Evolutionary conservation across 2,329 filamentous ascomycete species (phyloP).

Genomic region (Davidsoniella neocaledoniae): DNA sequence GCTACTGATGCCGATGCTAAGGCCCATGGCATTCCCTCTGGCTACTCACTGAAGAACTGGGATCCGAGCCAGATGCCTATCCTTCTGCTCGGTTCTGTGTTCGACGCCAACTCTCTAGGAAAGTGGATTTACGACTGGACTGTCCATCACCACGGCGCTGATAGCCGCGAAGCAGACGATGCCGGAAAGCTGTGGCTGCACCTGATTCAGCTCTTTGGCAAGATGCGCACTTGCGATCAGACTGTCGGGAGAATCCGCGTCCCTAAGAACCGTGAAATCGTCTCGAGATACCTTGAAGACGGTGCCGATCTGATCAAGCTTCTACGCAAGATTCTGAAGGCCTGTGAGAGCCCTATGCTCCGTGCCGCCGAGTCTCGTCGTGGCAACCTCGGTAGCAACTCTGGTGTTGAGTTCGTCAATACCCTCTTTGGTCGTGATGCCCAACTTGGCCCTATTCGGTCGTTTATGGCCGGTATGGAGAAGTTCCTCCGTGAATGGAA

Average conservation of each 20-base stretch:
- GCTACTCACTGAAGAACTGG: conserved; percentile 97
- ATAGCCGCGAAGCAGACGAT: conserved; percentile 72
- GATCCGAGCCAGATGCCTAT: conserved; percentile 89
- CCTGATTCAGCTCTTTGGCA: conserved; percentile 82
- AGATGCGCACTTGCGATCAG: conserved; percentile 82
- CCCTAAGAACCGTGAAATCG: conserved; percentile 57
- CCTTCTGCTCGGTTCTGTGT: conserved; percentile 83
- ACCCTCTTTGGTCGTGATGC: conserved; percentile 86
- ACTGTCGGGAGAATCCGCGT: conserved; percentile 54
- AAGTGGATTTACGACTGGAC: conserved; percentile 99
- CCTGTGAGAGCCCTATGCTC: conserved; percentile 91
- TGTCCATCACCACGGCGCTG: conserved; percentile 69
- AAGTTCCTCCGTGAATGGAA: conserved; percentile 91
- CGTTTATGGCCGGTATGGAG: conserved; percentile 75
- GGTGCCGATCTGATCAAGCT: conserved; percentile 76
- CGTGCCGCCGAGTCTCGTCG: conserved; percentile 64
- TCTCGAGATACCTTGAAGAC: conserved; percentile 79
- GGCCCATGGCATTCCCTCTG: conserved; percentile 60
- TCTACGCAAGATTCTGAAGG: conserved; percentile 72
- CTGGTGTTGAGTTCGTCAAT: conserved; percentile 88
- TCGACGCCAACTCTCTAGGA: conserved; percentile 90
- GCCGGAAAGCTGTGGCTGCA: conserved; percentile 92
- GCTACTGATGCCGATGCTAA: conserved; percentile 44
- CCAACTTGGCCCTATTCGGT: conserved; percentile 77
- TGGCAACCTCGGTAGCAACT: conserved; percentile 70